Evolutionary conservation across 176 grass and related monocot genomes (phyloP), one percentile per base, ranked within the genome.

Genomic region (Saccharum spontaneum): DNA sequence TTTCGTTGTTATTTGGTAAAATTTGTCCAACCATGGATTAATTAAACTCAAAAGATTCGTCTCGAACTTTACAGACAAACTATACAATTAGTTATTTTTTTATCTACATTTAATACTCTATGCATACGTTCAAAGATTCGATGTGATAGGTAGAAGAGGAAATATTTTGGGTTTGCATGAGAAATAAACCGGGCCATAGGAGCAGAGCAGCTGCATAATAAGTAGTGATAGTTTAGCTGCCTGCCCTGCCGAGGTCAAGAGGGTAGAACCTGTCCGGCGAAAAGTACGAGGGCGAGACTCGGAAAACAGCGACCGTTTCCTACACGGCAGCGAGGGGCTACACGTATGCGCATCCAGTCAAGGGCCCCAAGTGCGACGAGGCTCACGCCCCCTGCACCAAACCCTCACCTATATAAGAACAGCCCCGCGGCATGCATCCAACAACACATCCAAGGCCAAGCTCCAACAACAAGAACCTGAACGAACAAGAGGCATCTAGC

Each of bases 221-320:
- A 54, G 12, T 20, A 55, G 6, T n/a, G 8, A 0, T 8, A 10
- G 62, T 30, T 15, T 31, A 65, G 57, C 57, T 61, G 8, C 57
- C 22, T 60, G 22, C 57, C n/a, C 2, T 10, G 7, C 18, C 20
- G 26, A 33, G 65, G 83, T 89, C 88, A 86, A 63, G 50, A 33
- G 7, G 63, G 76, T 39, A 41, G 78, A 89, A 82, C 40, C 22
- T 33, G 83, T 28, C 73, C 26, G 49, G 23, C 54, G 63, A 66
- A 66, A 77, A 71, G 5, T 63, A 60, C 80, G 43, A 84, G 6
- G 6, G 34, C 34, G 66, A 43, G 70, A 75, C 78, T 75, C 78
- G 83, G 72, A 71, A 71, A 86, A 52, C 88, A 78, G 79, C 26
- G 88, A 90, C 83, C 67, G 3, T 6, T 90, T 90, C 88, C 88